phyloP scores from a whole-genome alignment of 1,139 yeast species.

The Insectozyma bohioensis region DNA sequence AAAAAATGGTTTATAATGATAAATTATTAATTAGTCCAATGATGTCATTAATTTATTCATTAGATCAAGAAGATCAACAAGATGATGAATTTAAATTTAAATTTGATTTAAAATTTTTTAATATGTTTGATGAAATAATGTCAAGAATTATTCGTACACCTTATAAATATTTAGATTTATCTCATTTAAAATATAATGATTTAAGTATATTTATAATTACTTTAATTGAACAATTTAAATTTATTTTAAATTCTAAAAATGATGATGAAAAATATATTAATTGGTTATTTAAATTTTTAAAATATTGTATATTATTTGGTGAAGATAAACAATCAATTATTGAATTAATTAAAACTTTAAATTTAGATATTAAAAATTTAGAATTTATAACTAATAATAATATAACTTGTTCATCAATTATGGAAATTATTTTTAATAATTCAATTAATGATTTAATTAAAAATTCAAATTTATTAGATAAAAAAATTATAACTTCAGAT shows the following conservation, averaged over 20 bases:
- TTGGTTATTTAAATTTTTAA: constrained; percentile 55
- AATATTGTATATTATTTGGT: constrained; percentile 51
- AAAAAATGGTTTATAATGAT: constrained; percentile 44
- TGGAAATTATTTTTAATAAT: constrained; percentile 14
- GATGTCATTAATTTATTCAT: constrained; percentile 40
- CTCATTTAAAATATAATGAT: constrained; percentile 38
- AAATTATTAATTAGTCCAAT: constrained; percentile 46
- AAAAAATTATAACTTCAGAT: constrained; percentile 40
- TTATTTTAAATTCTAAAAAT: constrained; percentile 34
- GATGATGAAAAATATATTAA: constrained; percentile 23
- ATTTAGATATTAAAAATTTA: constrained; percentile 2
- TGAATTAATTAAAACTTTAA: constrained; percentile 5
- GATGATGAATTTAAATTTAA: constrained; percentile 4
- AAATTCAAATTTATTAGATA: constrained; percentile 13
- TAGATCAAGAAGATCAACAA: constrained; percentile 17
- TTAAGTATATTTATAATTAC: constrained; percentile 70
- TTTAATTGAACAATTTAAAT: constrained; percentile 71
- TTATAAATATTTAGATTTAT: constrained; percentile 75
- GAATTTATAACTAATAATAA: not conserved
- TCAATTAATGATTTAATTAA: constrained; percentile 20
- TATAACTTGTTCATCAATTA: constrained; percentile 12
- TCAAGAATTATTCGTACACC: constrained; percentile 72
- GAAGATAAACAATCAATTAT: constrained; percentile 38
- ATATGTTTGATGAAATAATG: constrained; percentile 69
- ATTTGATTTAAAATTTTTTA: constrained; percentile 36